phyloP scores from a whole-genome alignment of 2,329 filamentous ascomycete species.

The Colletotrichum sp. region DNA sequence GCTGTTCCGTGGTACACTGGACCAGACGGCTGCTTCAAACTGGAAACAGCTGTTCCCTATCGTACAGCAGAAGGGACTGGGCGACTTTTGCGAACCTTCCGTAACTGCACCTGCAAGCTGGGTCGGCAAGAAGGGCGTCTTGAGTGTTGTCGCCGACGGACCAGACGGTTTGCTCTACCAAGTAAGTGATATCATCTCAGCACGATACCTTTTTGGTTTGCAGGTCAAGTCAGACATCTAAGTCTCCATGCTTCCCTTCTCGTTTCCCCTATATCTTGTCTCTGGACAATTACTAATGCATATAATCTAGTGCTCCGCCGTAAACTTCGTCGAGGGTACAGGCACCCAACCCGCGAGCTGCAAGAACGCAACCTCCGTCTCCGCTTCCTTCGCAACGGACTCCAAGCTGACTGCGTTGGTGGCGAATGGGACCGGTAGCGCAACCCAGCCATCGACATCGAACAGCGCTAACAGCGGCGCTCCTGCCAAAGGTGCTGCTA shows the following conservation, averaged over 20 bases:
- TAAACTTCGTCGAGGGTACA: constrained; percentile 56
- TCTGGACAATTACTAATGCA: background rate
- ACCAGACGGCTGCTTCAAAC: constrained; percentile 47
- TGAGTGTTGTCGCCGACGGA: constrained; percentile 56
- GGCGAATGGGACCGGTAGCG: background rate
- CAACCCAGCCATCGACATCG: background rate
- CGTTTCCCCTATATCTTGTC: background rate
- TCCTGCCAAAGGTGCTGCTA: background rate
- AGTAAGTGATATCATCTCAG: constrained; percentile 38
- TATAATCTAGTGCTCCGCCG: constrained; percentile 29
- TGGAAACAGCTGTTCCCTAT: constrained; percentile 62
- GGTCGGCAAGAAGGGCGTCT: constrained; percentile 58
- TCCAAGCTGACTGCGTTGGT: background rate
- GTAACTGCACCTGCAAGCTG: constrained; percentile 55
- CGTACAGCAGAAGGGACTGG: constrained; percentile 57
- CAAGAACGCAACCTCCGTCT: constrained; percentile 36
- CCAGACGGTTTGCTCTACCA: constrained; percentile 63
- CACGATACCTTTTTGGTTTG: constrained; percentile 46
- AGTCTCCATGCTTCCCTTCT: background rate
- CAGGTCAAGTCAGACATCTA: background rate
- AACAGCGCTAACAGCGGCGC: background rate
- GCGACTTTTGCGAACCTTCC: constrained; percentile 55
- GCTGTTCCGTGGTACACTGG: constrained; percentile 64
- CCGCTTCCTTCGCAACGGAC: background rate
- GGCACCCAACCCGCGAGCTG: constrained; percentile 35